A percentile compares a stretch with the other conserved stretches of the same genome.
Conservation (phyloP, 306 rosid species). For the Vigna reflexopilosa region DNA sequence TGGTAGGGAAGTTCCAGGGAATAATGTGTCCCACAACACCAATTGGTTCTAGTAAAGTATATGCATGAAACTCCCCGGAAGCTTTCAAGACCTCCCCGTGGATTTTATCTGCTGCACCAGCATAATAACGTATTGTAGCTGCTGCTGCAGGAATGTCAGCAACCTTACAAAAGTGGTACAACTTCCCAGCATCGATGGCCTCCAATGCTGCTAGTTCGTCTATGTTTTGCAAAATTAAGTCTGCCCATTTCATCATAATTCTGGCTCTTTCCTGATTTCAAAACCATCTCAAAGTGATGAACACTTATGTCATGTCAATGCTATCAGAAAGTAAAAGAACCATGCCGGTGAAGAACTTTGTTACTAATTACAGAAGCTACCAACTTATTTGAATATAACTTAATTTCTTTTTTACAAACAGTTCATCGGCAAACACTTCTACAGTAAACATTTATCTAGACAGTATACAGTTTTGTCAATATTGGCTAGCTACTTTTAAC, state of each 20-base stretch:
- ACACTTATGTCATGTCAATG: background rate
- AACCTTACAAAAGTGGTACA: constrained; percentile 49
- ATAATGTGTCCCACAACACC: constrained; percentile 91
- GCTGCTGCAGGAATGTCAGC: constrained; percentile 62
- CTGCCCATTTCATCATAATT: constrained; percentile 73
- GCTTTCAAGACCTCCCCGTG: constrained; percentile 80
- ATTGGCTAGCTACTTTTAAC: background rate
- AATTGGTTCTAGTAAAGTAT: constrained; percentile 77
- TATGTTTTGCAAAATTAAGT: constrained; percentile 60
- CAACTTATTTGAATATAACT: no score
- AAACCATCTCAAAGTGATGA: background rate
- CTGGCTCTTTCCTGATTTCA: constrained; percentile 67
- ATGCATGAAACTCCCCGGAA: constrained; percentile 58
- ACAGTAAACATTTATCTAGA: no score
- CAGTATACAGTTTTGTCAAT: no score
- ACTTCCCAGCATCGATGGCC: constrained; percentile 72
- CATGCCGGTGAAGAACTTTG: background rate
- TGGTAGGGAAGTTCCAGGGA: constrained; percentile 86
- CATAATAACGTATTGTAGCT: constrained; percentile 66
- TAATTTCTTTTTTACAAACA: no score
- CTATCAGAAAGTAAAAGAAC: background rate
- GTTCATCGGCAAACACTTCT: no score
- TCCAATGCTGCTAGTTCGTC: constrained; percentile 82
- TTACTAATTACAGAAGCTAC: background rate
- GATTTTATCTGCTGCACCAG: constrained; percentile 91